Evolutionary conservation across 495 filamentous ascomycete genomes (phyloP).

Genomic region (Talaromyces nanjingensis): DNA sequence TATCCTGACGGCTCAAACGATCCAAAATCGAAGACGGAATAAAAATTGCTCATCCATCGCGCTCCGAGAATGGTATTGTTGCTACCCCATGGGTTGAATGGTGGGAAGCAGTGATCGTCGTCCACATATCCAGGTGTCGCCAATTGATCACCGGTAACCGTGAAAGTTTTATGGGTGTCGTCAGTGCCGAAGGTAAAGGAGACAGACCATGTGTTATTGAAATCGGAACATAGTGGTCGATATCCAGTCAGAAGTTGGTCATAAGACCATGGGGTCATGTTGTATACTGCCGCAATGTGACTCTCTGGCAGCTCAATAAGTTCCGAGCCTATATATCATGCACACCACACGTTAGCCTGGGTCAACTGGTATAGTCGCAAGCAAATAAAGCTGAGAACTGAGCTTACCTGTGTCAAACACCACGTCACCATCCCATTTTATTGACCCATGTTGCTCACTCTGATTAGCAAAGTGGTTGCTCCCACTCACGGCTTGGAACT

Average conservation of each 20-base stretch:
- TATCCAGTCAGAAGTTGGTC: neutral
- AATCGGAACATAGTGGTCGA: conserved; percentile 3
- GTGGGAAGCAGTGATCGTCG: neutral
- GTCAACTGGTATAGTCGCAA: neutral
- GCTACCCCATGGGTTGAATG: neutral
- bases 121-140: neutral
- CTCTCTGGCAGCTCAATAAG: neutral
- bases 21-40: neutral
- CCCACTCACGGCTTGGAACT: neutral
- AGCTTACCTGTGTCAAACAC: neutral
- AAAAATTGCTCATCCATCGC: neutral
- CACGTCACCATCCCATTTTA: neutral
- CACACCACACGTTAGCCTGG: neutral
- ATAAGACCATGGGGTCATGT: neutral
- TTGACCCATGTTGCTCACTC: neutral
- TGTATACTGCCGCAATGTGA: neutral
- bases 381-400: neutral
- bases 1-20: neutral
- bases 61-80: neutral
- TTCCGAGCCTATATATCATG: neutral
- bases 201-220: neutral
- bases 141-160: neutral
- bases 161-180: neutral
- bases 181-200: neutral
- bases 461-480: neutral